A percentile compares a stretch with the other conserved stretches of the same genome.
Evolutionary conservation across 2,329 filamentous ascomycete species (phyloP).

Genomic region (Truncatella angustata): DNA sequence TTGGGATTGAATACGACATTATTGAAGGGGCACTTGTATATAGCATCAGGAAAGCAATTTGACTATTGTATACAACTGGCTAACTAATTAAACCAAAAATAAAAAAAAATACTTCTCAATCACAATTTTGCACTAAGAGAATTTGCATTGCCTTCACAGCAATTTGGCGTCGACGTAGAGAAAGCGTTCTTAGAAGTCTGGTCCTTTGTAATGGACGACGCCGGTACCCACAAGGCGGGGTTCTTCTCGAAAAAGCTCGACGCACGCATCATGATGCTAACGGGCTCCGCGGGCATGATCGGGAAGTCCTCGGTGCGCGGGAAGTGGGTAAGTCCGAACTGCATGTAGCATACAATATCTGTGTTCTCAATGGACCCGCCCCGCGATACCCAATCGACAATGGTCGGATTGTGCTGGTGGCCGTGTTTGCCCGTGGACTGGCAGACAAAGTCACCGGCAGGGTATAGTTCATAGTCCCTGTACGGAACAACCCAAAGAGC

Average conservation of each 20-base stretch:
- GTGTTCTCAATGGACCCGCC: constrained; percentile 52
- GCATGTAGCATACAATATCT: constrained; percentile 54
- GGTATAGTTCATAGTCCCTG: constrained; percentile 48
- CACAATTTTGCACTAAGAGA: no score
- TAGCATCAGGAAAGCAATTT: no score
- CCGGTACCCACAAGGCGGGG: constrained; percentile 13
- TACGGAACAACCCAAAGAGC: constrained; percentile 49
- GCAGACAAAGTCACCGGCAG: constrained; percentile 50
- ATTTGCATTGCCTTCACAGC: no score
- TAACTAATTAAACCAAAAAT: no score
- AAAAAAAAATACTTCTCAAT: no score
- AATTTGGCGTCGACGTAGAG: no score
- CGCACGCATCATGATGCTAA: constrained; percentile 13
- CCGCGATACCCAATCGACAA: constrained; percentile 41
- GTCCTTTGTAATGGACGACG: constrained; percentile 7
- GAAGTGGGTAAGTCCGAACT: constrained; percentile 50
- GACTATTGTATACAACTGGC: no score
- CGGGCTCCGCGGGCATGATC: constrained; percentile 16
- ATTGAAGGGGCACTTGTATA: no score
- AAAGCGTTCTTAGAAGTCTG: constrained; percentile 8
- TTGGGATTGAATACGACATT: no score
- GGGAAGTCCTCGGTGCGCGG: constrained; percentile 55
- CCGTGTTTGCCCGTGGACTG: constrained; percentile 48
- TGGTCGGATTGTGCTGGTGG: constrained; percentile 39
- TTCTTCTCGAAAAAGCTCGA: constrained; percentile 14